Base-by-base conservation (phyloP, 257 asterid species). In the Fraxinus pennsylvanica region DNA sequence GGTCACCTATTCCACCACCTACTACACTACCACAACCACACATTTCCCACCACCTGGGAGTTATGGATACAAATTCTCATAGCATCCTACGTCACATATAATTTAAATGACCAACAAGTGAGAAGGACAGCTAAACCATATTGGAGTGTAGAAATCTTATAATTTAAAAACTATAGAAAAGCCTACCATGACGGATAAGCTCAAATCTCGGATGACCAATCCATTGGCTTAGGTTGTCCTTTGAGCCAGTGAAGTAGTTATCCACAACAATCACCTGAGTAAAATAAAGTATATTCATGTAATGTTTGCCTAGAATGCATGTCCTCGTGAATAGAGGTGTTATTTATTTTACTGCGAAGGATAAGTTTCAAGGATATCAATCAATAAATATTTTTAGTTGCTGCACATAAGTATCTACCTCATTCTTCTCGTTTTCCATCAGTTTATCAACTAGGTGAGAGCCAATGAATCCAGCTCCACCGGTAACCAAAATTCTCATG, bases 391-490 rank as follows among this genome's bases (percentile, higher is more conserved):
- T 30, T 22, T 22, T 59, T 27, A 8, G 9, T 36, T 74, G 39
- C 68, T 70, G 15, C 43, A 75, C 6, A 50, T 15, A 54, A 79
- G 66, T 59, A 63, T 81, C 72, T 70, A 95, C 99, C 90, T 96
- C 99, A 63, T 96, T 96, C 82, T 96, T 96, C 88, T 96, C 99
- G 74, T 96, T 90, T 86, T 90, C 84, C 99, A 96, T 92, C 81
- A 96, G 89, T 77, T 79, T 96, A 84, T 96, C 99, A 70, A 96
- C 99, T 67, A 96, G 85, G 91, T 96, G 99, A 86, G 99, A 96
- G 59, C 99, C 99, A 54, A 95, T 95, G 88, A 95, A 95, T 85
- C 99, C 98, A 87, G 98, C 98, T 79, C 99, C 99, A 78, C 99
- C 99, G 73, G 99, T 96, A 67, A 96, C 90, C 86, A 96, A 85